A percentile compares a stretch with the other conserved stretches of the same genome.
Conservation (phyloP, 345 rosid species). For the Fremontodendron californicum region DNA sequence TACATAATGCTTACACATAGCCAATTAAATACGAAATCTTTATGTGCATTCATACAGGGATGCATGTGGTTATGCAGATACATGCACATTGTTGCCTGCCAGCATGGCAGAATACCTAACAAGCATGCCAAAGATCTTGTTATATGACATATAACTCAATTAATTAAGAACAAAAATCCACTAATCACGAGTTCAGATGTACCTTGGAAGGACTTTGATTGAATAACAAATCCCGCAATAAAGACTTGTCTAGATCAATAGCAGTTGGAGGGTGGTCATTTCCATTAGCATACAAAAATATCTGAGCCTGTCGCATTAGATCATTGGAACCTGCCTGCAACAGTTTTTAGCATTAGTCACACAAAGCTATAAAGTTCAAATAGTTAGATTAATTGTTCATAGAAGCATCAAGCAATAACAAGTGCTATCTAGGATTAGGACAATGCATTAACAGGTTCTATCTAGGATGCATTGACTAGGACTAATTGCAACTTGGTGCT, state of each 20-base stretch:
- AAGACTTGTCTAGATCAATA: constrained; percentile 75
- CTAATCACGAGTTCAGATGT: constrained; percentile 11
- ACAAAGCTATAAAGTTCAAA: neutral
- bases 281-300: constrained; percentile 78
- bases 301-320: constrained; percentile 69
- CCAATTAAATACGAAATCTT: neutral
- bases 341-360: constrained; percentile 14
- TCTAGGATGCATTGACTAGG: neutral
- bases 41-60: neutral
- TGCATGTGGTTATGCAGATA: neutral
- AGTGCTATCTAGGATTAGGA: neutral
- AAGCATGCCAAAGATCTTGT: neutral
- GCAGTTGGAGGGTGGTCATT: constrained; percentile 80
- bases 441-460: neutral
- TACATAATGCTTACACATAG: neutral
- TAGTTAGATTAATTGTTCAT: neutral
- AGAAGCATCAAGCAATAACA: neutral
- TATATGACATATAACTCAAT: neutral
- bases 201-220: constrained; percentile 91
- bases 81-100: neutral
- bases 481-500: neutral
- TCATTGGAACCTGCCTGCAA: constrained; percentile 68
- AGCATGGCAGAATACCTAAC: neutral
- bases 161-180: neutral
- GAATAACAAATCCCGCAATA: constrained; percentile 66